A percentile compares a stretch with the other conserved stretches of the same genome.
These are phyloP conservation scores for Chaetomiaceae sp. DNA, from an alignment of 2,329 filamentous ascomycete genomes.

Conservation along the genomic window DNA sequence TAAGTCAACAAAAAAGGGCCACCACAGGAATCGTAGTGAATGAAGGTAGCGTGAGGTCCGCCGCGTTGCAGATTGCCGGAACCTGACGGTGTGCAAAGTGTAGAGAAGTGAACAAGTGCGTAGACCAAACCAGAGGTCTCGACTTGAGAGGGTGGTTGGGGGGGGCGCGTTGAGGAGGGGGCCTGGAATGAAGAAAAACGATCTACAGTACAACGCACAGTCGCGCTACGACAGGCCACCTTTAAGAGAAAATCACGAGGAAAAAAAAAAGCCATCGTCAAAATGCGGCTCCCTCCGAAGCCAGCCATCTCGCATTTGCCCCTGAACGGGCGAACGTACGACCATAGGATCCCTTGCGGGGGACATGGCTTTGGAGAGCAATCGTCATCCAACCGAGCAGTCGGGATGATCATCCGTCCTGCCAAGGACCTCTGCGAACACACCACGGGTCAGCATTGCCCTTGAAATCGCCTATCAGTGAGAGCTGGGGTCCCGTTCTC, in stretches of 20 bases:
- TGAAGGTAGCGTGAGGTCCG: background rate
- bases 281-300: conserved; percentile 11
- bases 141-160: background rate
- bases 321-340: conserved; percentile 15
- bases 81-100: too few relatives aligned
- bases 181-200: conserved; percentile 9
- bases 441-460: conserved; percentile 7
- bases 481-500: background rate
- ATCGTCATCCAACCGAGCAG: conserved; percentile 22
- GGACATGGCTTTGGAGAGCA: background rate
- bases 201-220: conserved; percentile 6
- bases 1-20: background rate
- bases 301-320: conserved; percentile 11
- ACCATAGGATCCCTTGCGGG: conserved; percentile 13
- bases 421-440: conserved; percentile 8
- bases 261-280: conserved; percentile 4
- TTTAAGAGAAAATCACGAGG: conserved; percentile 1
- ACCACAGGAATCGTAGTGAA: background rate
- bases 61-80: background rate
- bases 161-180: too few relatives aligned
- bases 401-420: conserved; percentile 8
- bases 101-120: background rate
- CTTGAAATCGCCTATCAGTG: conserved; percentile 13
- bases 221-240: background rate
- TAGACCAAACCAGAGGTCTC: conserved; percentile 5